Evolutionary conservation across 805 yeast species (phyloP), one percentile per base, ranked within the genome.

Genomic region (Saccharomyces eubayanus): DNA sequence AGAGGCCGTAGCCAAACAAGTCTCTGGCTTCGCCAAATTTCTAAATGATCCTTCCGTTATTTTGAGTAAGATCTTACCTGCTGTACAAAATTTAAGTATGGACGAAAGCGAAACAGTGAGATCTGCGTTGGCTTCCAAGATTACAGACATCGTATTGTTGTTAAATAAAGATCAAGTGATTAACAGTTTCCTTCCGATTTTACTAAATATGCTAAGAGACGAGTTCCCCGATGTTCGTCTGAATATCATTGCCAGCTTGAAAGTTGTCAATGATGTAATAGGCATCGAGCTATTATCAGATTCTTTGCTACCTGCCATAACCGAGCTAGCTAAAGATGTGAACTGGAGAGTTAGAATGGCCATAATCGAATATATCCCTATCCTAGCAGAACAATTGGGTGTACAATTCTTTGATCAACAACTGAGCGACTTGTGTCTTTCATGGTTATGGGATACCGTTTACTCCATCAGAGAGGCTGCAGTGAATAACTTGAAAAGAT

Each of bases 361-460:
- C 10, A 94, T 94, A 57, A 94, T 94, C 65, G 96, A 94, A 69
- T 94, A 94, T 73, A 89, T 91, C 60, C 99, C 99, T 30, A 78
- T 92, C 58, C 77, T 94, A 60, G 97, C 98, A 6, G 87, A 87
- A 63, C 98, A 94, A 73, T 77, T 94, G 56, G 99, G 99, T 29
- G 91, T 87, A 51, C 84, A 89, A 29, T 90, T 92, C 65, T 94
- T 94, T 72, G 94, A 94, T 70, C 87, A 89, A 68, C 96, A 91
- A 64, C 77, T 94, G 59, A 90, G 96, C 58, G 84, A 87, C 50
- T 77, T 94, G 62, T 94, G 97, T 65, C 81, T 94, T 81, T 87
- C 91, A n/a, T 94, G 99, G 98, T 77, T 94, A 59, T 91, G 97
- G 96, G 99, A 94, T 73, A 87, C 91, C 4, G 99, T 94, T 43